These are phyloP conservation scores for Macaranga tanarius DNA, from an alignment of 441 rosid genomes.

Conservation along the genomic window DNA sequence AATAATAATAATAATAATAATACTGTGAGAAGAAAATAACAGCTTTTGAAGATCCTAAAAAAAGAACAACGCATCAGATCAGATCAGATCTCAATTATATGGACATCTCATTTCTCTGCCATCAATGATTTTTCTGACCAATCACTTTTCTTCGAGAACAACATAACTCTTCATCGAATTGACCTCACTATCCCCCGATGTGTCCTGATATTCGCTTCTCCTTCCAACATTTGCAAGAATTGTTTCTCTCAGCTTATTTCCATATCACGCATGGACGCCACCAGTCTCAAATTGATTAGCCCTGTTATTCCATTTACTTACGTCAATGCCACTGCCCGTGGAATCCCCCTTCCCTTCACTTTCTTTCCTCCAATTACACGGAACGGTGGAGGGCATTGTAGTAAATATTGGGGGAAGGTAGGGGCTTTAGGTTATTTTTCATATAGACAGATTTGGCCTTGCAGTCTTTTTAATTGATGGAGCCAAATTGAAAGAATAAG, in stretches of 20 bases:
- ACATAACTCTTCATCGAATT: neutral
- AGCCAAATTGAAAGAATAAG: neutral
- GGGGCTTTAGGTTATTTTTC: neutral
- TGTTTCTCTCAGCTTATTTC: neutral
- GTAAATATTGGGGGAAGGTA: neutral
- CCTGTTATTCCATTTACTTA: neutral
- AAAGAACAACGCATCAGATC: too few relatives aligned
- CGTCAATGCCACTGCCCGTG: neutral
- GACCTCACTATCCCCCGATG: too few relatives aligned
- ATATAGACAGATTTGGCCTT: neutral
- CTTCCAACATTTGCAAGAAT: neutral
- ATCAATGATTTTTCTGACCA: constrained; percentile 7
- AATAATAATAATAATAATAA: too few relatives aligned
- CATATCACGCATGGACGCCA: neutral
- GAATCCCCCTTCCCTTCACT: too few relatives aligned
- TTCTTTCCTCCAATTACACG: too few relatives aligned
- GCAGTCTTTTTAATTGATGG: neutral
- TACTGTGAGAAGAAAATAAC: neutral
- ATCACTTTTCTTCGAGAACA: neutral
- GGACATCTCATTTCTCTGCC: constrained; percentile 3
- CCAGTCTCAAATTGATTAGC: neutral
- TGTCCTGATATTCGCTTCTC: too few relatives aligned
- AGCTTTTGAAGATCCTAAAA: neutral
- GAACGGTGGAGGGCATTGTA: neutral
- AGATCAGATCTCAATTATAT: neutral